These are phyloP conservation scores for Echeveria elegans DNA, from an alignment of 164 flowering plant species.

Conservation along the genomic window DNA sequence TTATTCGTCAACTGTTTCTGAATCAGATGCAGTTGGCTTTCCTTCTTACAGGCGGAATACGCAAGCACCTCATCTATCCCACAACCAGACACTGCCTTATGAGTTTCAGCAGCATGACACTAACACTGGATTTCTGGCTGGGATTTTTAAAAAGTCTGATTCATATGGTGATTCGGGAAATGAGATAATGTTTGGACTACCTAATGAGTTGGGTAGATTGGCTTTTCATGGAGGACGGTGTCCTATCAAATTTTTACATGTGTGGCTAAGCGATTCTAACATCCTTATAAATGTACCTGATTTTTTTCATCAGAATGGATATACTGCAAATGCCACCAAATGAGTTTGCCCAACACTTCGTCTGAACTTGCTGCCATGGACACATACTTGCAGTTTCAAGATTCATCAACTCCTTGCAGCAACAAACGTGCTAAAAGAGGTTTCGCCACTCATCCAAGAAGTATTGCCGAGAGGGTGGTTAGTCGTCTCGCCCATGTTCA, in stretches of 20 bases:
- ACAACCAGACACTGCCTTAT: neutral
- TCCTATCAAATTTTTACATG: neutral
- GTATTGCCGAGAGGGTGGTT: neutral
- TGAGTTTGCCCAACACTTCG: neutral
- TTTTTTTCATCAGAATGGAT: conserved; percentile 1
- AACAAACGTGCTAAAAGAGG: conserved; percentile 1
- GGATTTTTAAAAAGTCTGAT: neutral
- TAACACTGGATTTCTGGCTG: neutral
- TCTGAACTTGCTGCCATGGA: conserved; percentile 2
- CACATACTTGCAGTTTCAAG: neutral
- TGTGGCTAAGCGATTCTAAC: neutral
- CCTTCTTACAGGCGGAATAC: neutral
- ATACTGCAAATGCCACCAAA: conserved; percentile 1
- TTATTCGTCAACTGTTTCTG: neutral
- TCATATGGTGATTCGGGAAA: neutral
- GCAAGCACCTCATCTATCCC: neutral
- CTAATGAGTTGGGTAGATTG: neutral
- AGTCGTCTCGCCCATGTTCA: neutral
- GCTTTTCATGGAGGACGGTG: too few species aligned
- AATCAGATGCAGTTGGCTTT: conserved; percentile 1
- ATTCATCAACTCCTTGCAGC: neutral
- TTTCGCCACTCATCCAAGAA: conserved; percentile 3
- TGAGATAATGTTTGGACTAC: neutral
- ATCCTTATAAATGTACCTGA: neutral
- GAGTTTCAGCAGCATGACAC: neutral